Base-by-base conservation (phyloP, 2,329 filamentous ascomycete species). In the Fusarium tjaetaba region DNA sequence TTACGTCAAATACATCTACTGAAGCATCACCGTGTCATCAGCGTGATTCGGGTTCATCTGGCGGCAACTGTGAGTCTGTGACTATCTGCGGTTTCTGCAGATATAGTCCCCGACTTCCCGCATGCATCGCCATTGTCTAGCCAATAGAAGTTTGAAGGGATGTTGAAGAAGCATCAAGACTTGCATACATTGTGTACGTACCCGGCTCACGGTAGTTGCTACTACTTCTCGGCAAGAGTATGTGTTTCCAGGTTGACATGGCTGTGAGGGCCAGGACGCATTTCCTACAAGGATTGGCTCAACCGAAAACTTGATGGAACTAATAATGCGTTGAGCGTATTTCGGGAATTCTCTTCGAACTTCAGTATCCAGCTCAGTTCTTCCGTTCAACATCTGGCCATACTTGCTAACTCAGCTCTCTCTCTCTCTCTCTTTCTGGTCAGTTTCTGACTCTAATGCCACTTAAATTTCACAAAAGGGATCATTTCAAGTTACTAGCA, bases 291-390 rank as follows among this genome's bases (percentile, higher is more conserved):
- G 0, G 11, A 10, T 9, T 34, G 11, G 11, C 22, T 34, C 22
- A 7, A 10, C 22, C 11, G 7, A 5, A 20, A 24, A 2, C 16
- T 34, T 4, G 0, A 51, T 2, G 0, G 1, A 24, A 2, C 15
- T 7, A 4, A 18, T 2, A 49, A 18, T 2, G 32, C 2, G 7
- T 32, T 0, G 3, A 49, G 2, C 7, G 7, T 2, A 24, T 32
- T 0, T 3, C 5, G 13, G 24, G 7, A 5, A 1, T 5, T 51
- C 5, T 14, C 2, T 7, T 7, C 11, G 11, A 14, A 18, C 15
- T n/a, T n/a, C 26, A 32, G 13, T 10, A 7, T 14, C 5, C 5
- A 18, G 28, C 14, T 38, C 10, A 20, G 18, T 20, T 20, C 36
- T 20, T 20, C 11, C 18, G n/a, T 20, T 20, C 36, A 20, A 20